These are phyloP conservation scores for Daedalea quercina DNA, from an alignment of 768 basidiomycete species.

Conservation along the genomic window DNA sequence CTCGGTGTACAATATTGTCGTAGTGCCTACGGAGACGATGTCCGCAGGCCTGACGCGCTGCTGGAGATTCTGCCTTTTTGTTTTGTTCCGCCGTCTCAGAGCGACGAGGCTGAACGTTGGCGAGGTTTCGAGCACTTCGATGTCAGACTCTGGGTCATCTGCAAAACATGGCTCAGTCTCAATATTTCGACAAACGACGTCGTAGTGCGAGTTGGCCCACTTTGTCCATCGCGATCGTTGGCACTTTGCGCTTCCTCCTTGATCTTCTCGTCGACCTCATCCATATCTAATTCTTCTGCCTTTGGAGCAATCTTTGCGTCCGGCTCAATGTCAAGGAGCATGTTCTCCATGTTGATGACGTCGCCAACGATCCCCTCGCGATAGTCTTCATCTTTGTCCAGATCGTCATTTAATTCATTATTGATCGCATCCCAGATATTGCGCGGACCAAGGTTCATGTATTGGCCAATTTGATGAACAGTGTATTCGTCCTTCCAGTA, in stretches of 20 bases:
- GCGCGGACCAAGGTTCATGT: neutral
- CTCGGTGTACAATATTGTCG: no score
- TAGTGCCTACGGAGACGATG: no score
- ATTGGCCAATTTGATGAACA: neutral
- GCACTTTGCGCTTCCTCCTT: neutral
- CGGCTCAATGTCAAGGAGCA: neutral
- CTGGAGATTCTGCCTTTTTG: no score
- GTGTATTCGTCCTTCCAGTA: neutral
- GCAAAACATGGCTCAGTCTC: no score
- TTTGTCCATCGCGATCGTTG: neutral
- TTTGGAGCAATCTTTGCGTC: neutral
- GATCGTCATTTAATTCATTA: neutral
- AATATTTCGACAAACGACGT: no score
- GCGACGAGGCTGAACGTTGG: no score
- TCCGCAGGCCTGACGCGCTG: no score
- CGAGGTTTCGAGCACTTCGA: no score
- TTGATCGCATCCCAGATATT: neutral
- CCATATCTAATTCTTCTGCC: neutral
- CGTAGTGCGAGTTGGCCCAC: no score
- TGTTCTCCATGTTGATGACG: neutral
- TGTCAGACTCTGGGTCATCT: no score
- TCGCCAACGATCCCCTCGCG: neutral
- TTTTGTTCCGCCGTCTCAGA: no score
- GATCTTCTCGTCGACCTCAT: neutral
- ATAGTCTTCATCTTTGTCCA: neutral